These are phyloP conservation scores for Climacium dendroides DNA, from an alignment of 225 moss, liverwort and hornwort genomes.

Conservation along the genomic window DNA sequence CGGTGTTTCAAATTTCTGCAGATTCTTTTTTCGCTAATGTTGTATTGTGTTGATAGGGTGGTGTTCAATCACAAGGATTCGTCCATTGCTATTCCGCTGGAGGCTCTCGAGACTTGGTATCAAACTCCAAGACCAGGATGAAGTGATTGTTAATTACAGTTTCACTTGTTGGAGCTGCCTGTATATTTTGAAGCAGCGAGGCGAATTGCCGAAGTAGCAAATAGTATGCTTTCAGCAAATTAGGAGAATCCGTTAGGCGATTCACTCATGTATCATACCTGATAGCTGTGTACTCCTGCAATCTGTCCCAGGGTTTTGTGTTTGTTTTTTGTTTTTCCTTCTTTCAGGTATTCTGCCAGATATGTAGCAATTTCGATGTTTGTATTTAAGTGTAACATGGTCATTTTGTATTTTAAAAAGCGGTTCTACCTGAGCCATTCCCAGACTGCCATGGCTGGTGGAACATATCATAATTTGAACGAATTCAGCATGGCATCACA, in stretches of 20 bases:
- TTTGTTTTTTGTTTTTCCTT: background rate
- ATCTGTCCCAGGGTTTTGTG: background rate
- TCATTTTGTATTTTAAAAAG: background rate
- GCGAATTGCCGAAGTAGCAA: background rate
- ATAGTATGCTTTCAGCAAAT: background rate
- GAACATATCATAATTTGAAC: background rate
- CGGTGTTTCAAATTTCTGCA: background rate
- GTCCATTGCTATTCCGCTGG: slow-evolving; percentile 84
- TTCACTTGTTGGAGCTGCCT: background rate
- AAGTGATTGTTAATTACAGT: slow-evolving; percentile 6
- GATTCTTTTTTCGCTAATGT: background rate
- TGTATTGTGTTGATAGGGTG: slow-evolving; percentile 21
- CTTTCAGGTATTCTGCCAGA: background rate
- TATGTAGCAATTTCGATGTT: background rate
- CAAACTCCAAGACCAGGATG: slow-evolving; percentile 31
- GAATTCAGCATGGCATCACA: background rate
- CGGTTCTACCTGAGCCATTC: background rate
- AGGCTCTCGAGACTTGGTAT: slow-evolving; percentile 53
- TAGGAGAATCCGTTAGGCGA: background rate
- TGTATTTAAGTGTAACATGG: background rate
- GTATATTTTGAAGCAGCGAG: background rate
- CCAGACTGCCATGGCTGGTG: background rate
- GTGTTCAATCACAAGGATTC: slow-evolving; percentile 66
- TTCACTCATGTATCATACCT: slow-evolving; percentile 8
- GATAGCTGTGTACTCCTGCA: background rate